Base-by-base conservation (phyloP, 805 yeast species). In the Ogataea ganodermae region DNA sequence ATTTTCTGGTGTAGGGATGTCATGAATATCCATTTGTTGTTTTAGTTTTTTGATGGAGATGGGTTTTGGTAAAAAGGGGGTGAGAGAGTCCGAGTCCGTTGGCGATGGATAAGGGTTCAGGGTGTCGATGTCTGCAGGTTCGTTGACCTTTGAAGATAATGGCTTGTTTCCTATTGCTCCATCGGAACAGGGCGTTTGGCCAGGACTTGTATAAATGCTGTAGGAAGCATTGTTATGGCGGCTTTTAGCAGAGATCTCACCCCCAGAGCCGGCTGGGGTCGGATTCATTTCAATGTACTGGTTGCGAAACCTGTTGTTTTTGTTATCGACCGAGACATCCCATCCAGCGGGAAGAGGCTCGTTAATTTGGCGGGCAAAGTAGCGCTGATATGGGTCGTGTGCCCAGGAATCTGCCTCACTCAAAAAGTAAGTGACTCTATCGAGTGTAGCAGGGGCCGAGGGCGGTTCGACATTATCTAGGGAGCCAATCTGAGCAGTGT, bases 361-460 rank as follows among this genome's bases (percentile, higher is more conserved):
- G 8, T 43, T 43, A 2, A 32, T 4, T 17, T 33, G 23, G 18
- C 35, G 18, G 7, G 63, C 63, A 35, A 59, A 59, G 38, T 35
- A 58, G 7, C 63, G 50, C 36, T 59, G 63, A 39, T 59, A 59
- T 5, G 63, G 63, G 47, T 60, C 60, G 21, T 51, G 55, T 3
- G 56, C 57, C 63, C 63, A 59, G n/a, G 20, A 26, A 8, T 50
- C 52, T 9, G 32, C 32, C 9, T 51, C 49, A 13, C 42, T 35
- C 14, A 55, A 31, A 17, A 56, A 45, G 24, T 40, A 51, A 20
- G 9, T 23, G 6, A 12, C 12, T 10, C 31, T 36, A 12, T 38
- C 22, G 13, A 16, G 28, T 14, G 20, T 8, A 18, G 16, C n/a
- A 7, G 20, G 7, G 17, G 18, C 27, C 21, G 23, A 3, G 16